Evolutionary conservation across 2,329 filamentous ascomycete genomes (phyloP).

Genomic region (Nemania serpens): DNA sequence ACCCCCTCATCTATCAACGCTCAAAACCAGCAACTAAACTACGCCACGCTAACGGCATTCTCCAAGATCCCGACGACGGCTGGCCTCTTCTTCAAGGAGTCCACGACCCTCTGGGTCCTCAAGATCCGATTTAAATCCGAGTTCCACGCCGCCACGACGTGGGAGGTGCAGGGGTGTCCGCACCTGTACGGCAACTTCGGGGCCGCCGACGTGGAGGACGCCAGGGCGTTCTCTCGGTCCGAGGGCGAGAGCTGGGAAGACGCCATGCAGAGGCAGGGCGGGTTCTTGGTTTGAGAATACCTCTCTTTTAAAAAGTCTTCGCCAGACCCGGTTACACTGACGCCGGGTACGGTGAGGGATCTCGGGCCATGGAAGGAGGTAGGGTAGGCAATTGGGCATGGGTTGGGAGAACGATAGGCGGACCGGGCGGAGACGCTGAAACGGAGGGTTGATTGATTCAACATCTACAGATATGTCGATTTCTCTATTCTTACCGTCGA

Average conservation of each 20-base stretch:
- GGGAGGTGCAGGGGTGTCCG: conserved; percentile 59
- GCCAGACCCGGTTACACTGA: background rate
- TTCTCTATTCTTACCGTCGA: too few relatives aligned
- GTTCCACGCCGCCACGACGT: conserved; percentile 52
- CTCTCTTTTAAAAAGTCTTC: background rate
- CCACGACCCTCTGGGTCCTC: conserved; percentile 37
- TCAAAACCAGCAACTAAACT: too few relatives aligned
- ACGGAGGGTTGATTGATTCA: too few relatives aligned
- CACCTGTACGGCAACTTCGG: conserved; percentile 66
- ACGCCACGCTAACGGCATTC: background rate
- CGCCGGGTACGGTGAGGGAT: too few relatives aligned
- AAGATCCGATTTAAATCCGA: conserved; percentile 55
- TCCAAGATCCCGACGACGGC: conserved; percentile 39
- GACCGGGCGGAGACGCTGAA: too few relatives aligned
- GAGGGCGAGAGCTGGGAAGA: conserved; percentile 55
- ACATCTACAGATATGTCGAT: too few relatives aligned
- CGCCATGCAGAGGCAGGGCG: conserved; percentile 44
- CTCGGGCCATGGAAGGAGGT: too few relatives aligned
- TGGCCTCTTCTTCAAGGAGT: conserved; percentile 38
- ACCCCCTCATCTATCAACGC: too few relatives aligned
- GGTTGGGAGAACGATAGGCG: too few relatives aligned
- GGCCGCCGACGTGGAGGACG: conserved; percentile 53
- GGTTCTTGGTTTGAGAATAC: conserved; percentile 45
- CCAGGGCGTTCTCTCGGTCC: conserved; percentile 52
- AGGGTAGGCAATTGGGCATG: too few relatives aligned